Evolutionary conservation across 2,329 filamentous ascomycete species (phyloP).

Genomic region (Clarireedia homoeocarpa): DNA sequence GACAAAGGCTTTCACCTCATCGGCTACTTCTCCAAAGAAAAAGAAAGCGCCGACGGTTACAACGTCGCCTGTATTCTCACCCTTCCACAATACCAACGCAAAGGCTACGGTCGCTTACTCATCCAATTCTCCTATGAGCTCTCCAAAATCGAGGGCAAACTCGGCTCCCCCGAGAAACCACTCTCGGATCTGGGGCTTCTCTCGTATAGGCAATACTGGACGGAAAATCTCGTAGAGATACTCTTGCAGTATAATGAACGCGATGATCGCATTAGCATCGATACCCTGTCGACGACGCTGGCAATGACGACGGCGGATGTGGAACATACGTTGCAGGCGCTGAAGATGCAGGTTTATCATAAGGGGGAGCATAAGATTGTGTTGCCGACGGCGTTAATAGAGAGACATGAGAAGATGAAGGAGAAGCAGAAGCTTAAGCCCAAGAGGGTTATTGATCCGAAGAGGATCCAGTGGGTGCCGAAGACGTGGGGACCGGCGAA

Average conservation of each 20-base stretch:
- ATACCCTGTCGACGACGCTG: slow-evolving; percentile 68
- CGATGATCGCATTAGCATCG: slow-evolving; percentile 71
- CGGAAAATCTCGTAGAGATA: slow-evolving; percentile 84
- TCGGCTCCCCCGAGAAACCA: slow-evolving; percentile 94
- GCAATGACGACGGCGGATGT: slow-evolving; percentile 98
- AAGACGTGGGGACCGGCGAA: slow-evolving; percentile 86
- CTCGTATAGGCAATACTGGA: slow-evolving; percentile 96
- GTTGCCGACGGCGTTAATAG: slow-evolving; percentile 73
- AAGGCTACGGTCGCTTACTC: slow-evolving; percentile 84
- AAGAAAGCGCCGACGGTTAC: slow-evolving; percentile 93
- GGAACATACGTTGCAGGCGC: slow-evolving; percentile 84
- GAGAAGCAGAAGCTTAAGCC: slow-evolving; percentile 76
- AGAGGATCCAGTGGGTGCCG: slow-evolving; percentile 86
- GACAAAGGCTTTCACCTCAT: slow-evolving; percentile 90
- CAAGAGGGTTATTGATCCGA: slow-evolving; percentile 67
- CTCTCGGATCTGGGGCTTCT: slow-evolving; percentile 87
- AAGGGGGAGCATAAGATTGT: slow-evolving; percentile 97
- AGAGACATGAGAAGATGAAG: slow-evolving; percentile 54
- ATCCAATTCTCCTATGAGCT: slow-evolving; percentile 98
- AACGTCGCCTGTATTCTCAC: slow-evolving; percentile 98
- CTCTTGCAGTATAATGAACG: slow-evolving; percentile 65
- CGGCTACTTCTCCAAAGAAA: slow-evolving; percentile 99
- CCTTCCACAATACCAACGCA: slow-evolving; percentile 89
- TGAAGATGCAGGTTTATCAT: slow-evolving; percentile 93
- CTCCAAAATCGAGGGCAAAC: slow-evolving; percentile 87